Percentiles rank a stretch among this genome's conserved stretches.
Evolutionary conservation across 176 grass and related monocot species (phyloP).

Genomic region (Elymus sibiricus): DNA sequence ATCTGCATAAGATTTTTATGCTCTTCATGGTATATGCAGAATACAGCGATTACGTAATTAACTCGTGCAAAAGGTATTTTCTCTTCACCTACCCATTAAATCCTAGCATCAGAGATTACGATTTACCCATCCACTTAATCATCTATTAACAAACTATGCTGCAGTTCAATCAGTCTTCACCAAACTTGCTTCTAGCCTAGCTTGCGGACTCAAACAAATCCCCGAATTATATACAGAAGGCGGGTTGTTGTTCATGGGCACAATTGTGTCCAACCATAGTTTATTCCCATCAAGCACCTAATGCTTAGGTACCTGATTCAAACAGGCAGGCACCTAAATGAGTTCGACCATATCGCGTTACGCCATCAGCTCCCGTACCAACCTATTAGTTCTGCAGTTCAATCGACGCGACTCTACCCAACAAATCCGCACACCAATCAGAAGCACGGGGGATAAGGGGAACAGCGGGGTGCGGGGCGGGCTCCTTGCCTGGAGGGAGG

Average conservation of each 20-base stretch:
- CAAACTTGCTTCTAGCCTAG: neutral
- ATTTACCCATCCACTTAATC: neutral
- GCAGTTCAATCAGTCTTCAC: neutral
- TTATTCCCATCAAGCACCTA: neutral
- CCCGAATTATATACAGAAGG: neutral
- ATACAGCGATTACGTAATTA: neutral
- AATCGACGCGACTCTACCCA: neutral
- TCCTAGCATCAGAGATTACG: neutral
- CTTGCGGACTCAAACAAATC: neutral
- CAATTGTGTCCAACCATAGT: neutral
- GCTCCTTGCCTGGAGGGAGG: slow-evolving; percentile 19
- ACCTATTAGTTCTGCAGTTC: neutral
- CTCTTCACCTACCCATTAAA: neutral
- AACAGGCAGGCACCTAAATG: neutral
- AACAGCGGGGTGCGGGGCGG: neutral
- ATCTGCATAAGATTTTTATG: neutral
- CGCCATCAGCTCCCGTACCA: neutral
- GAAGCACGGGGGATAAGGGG: neutral
- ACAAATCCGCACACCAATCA: neutral
- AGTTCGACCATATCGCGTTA: neutral
- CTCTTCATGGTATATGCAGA: neutral
- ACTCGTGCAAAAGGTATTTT: neutral
- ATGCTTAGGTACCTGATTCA: neutral
- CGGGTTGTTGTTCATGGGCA: neutral
- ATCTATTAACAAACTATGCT: neutral